Percentiles rank a stretch among this genome's conserved stretches.
Conservation (phyloP, 371 early-diverging fungal genomes). For the Mucor lusitanicus region DNA sequence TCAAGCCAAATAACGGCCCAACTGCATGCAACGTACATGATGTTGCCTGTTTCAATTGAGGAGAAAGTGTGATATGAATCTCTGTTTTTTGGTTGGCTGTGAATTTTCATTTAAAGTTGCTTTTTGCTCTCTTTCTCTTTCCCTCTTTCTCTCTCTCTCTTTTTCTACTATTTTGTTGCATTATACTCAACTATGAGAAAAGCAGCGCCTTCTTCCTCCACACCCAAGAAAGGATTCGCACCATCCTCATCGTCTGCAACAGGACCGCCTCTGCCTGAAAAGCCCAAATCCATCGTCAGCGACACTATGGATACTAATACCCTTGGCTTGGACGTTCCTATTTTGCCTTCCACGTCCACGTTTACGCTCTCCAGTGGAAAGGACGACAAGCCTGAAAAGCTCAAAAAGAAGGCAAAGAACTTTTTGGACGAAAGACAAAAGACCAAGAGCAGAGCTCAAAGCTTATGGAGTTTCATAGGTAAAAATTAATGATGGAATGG, state of each 20-base stretch:
- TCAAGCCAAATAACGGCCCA: background rate
- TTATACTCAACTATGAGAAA: background rate
- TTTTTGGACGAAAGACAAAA: slow-evolving; percentile 83
- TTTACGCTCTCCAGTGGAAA: slow-evolving; percentile 36
- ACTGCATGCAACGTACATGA: background rate
- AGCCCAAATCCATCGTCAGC: background rate
- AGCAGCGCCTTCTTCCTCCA: background rate
- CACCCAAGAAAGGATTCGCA: background rate
- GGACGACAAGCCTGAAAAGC: slow-evolving; percentile 57
- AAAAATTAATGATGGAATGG: background rate
- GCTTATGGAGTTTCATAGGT: slow-evolving; percentile 76
- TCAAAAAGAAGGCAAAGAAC: slow-evolving; percentile 70
- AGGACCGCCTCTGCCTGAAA: background rate
- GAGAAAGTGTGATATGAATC: background rate
- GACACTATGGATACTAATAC: background rate
- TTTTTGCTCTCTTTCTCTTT: background rate
- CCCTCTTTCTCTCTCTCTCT: background rate
- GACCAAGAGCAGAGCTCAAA: slow-evolving; percentile 68
- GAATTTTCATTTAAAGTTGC: background rate
- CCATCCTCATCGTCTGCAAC: background rate
- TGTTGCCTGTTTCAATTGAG: background rate
- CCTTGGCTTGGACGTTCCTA: slow-evolving; percentile 27
- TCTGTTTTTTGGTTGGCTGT: background rate
- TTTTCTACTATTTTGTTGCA: background rate
- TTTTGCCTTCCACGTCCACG: slow-evolving; percentile 44